phyloP scores from a whole-genome alignment of 768 basidiomycete genomes.

The Termitomyces sp. region DNA sequence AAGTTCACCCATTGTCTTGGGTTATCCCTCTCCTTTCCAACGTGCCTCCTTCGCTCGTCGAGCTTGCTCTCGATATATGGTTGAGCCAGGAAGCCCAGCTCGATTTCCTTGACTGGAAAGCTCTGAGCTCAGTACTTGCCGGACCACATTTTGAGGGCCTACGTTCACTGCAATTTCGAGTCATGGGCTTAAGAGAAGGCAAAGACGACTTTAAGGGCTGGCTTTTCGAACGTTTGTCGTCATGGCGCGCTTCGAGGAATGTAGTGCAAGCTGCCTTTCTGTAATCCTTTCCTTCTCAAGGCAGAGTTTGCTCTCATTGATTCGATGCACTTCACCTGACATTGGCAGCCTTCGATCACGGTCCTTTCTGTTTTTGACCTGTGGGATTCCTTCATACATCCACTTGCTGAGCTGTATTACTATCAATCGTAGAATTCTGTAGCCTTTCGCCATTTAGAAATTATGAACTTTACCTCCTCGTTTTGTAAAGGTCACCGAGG shows the following conservation, averaged over 20 bases:
- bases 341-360: too few relatives aligned
- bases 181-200: constrained; percentile 28
- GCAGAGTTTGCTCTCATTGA: not conserved
- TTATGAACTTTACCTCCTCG: too few relatives aligned
- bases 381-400: too few relatives aligned
- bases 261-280: not conserved
- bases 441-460: too few relatives aligned
- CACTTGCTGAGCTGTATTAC: too few relatives aligned
- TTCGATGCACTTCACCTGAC: not conserved
- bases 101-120: constrained; percentile 27
- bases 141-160: constrained; percentile 11
- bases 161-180: constrained; percentile 18
- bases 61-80: constrained; percentile 27
- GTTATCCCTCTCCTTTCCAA: constrained; percentile 23
- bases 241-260: not conserved
- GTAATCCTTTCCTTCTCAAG: not conserved
- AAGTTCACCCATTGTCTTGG: constrained; percentile 22
- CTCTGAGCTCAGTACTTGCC: constrained; percentile 18
- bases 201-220: constrained; percentile 21
- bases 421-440: too few relatives aligned
- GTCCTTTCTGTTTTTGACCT: too few relatives aligned
- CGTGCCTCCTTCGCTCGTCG: constrained; percentile 18
- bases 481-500: too few relatives aligned
- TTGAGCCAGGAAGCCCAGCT: constrained; percentile 29
- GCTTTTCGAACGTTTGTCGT: constrained; percentile 21